Evolutionary conservation across 352 stramenopile genomes (phyloP), one percentile per base, ranked within the genome.

Genomic region (Phytophthora foliorum): DNA sequence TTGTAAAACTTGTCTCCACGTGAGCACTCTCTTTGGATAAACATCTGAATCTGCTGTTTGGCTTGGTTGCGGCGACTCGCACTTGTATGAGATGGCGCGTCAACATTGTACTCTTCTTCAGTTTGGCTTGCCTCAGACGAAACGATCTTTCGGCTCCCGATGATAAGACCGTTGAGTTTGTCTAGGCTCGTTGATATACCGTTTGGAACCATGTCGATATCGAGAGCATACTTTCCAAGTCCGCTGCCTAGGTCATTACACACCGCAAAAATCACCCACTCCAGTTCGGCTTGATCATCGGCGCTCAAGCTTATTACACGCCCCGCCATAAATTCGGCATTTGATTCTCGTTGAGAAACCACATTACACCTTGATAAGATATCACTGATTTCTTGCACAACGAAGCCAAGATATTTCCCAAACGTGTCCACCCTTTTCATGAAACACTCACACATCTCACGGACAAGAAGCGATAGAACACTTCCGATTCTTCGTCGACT

Each of bases 261-360:
- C 13, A 95, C 79, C 16, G 84, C 75, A 64, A 91, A 92, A 45
- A 95, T 81, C 11, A 95, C 69, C 79, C 86, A 91, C 56, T 95
- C 88, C 51, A 95, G 63, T 45, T 92, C 76, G 22, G 77, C 84
- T 63, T 84, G 85, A 52, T 88, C 77, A 46, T 92, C 87, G 36
- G 59, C 70, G 21, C 78, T 77, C 36, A 92, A 77, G 17, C 50
- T 52, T 27, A 77, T 44, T 14, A 45, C 5, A 21, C 14, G 53
- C 7, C 24, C 21, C 24, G 45, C 50, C 5, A 21, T 41, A 8
- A 16, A 24, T 25, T 17, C 57, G 4, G 52, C 22, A 1, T 54
- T 56, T 53, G 25, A 31, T 50, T 50, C 54, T 49, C 17, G 29
- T 29, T 51, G 34, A 16, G 19, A 59, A 21, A 2, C 16, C 4